Evolutionary conservation across 257 asterid genomes (phyloP).

Genomic region (Avicennia marina): DNA sequence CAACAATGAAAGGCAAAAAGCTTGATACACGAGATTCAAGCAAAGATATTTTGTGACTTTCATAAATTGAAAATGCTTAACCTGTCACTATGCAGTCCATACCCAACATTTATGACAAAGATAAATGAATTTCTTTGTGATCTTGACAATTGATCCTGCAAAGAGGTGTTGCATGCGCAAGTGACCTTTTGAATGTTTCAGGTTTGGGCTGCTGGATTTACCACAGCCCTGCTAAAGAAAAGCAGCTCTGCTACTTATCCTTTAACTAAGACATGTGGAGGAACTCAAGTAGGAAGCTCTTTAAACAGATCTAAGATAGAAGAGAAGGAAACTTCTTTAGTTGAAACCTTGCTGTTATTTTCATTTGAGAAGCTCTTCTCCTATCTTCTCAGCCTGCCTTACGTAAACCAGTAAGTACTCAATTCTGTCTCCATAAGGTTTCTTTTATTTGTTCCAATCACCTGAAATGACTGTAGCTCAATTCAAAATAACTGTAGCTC

Average conservation of each 20-base stretch:
- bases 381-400: conserved; percentile 52
- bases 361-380: conserved; percentile 71
- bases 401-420: conserved; percentile 48
- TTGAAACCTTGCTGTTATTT: conserved; percentile 51
- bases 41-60: conserved; percentile 10
- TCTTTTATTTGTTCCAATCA: background rate
- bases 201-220: conserved; percentile 99
- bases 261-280: conserved; percentile 33
- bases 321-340: conserved; percentile 31
- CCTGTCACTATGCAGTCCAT: too few species aligned
- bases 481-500: too few species aligned
- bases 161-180: conserved; percentile 4
- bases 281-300: conserved; percentile 23
- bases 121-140: conserved; percentile 2
- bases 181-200: conserved; percentile 21
- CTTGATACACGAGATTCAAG: background rate
- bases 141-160: conserved; percentile 10
- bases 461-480: too few species aligned
- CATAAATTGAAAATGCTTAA: too few species aligned
- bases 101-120: too few species aligned
- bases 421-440: background rate
- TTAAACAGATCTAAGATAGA: conserved; percentile 23
- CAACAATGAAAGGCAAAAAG: background rate
- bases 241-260: conserved; percentile 53
- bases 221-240: conserved; percentile 76